Conservation (phyloP, 805 yeast species). For the Cyberlindnera maritima region DNA sequence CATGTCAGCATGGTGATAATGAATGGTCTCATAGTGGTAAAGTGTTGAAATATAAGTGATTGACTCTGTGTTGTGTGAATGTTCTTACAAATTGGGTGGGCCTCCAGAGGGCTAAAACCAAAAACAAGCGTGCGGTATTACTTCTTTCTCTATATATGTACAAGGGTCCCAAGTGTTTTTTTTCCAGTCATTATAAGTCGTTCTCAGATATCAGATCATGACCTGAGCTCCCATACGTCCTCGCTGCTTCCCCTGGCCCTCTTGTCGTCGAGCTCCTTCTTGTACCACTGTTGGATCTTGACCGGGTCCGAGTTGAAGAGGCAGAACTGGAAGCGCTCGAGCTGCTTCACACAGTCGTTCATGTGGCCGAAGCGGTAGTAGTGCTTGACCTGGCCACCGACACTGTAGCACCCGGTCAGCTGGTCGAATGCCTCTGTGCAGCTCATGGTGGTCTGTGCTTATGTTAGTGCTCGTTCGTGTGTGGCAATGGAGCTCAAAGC, state of each 20-base stretch:
- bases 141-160: no score
- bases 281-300: conserved; percentile 73
- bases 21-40: neutral
- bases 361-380: conserved; percentile 82
- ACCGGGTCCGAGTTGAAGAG: conserved; percentile 54
- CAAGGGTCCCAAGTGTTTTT: no score
- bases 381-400: conserved; percentile 86
- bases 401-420: conserved; percentile 77
- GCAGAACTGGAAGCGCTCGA: conserved; percentile 80
- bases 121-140: no score
- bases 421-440: conserved; percentile 87
- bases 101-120: no score
- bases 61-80: no score
- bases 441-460: conserved; percentile 47
- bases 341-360: conserved; percentile 65
- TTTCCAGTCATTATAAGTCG: neutral
- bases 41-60: neutral
- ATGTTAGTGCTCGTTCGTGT: conserved; percentile 12
- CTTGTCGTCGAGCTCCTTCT: conserved; percentile 56
- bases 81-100: no score
- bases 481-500: no score
- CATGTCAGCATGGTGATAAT: neutral
- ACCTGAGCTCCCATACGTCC: conserved; percentile 67
- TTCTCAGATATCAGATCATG: no score
- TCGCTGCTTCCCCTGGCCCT: conserved; percentile 73